Conservation (phyloP, 163 green algal species). For the Scenedesmus sp. region DNA sequence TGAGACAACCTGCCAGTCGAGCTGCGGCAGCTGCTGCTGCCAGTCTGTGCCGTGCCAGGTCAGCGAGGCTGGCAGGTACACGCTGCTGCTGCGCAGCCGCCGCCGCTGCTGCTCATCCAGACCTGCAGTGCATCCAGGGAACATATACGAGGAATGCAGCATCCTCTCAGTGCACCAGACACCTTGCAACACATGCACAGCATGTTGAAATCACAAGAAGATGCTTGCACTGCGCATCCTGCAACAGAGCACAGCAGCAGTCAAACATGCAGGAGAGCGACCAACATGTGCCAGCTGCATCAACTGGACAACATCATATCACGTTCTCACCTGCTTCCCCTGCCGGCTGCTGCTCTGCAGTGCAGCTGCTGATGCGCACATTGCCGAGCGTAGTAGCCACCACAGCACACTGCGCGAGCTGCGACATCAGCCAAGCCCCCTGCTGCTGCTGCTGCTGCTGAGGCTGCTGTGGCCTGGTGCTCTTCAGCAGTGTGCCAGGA, state of each 20-base stretch:
- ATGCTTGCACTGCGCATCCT: neutral
- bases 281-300: neutral
- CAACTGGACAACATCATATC: neutral
- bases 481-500: neutral
- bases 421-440: neutral
- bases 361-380: neutral
- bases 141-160: neutral
- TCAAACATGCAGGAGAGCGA: no score
- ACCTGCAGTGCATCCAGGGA: neutral
- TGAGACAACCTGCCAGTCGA: constrained; percentile 27
- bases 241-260: neutral
- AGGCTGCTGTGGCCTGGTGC: neutral
- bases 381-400: neutral
- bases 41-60: constrained; percentile 31
- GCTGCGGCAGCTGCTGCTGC: constrained; percentile 34
- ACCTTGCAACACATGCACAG: neutral
- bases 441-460: constrained; percentile 19
- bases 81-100: constrained; percentile 11
- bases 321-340: neutral
- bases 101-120: neutral
- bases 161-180: neutral
- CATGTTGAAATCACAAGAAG: neutral
- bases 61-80: constrained; percentile 12
- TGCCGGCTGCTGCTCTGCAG: neutral
- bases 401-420: neutral